Percentiles rank a stretch among this genome's conserved stretches.
Evolutionary conservation across 352 stramenopile genomes (phyloP).

Genomic region (Thalassiosira gravida): DNA sequence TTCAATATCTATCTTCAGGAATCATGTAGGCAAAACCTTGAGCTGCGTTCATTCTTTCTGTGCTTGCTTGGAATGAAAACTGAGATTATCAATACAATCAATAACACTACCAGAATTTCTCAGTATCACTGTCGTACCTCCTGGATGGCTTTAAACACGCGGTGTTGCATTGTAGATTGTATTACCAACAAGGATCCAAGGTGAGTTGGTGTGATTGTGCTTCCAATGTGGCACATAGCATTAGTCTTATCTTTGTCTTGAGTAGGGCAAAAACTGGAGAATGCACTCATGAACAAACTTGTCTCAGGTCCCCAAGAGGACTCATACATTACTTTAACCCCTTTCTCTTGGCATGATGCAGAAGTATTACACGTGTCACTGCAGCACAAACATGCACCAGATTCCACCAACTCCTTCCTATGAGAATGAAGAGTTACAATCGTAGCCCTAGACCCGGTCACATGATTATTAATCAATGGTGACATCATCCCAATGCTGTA

Average conservation of each 20-base stretch:
- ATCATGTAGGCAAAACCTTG: no score
- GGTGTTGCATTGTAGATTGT: constrained; percentile 91
- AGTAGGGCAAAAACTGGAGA: constrained; percentile 29
- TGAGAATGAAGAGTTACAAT: background rate
- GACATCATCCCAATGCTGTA: background rate
- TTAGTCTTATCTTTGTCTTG: constrained; percentile 39
- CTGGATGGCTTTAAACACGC: constrained; percentile 89
- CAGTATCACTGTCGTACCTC: constrained; percentile 85
- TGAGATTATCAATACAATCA: constrained; percentile 82
- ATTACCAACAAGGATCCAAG: constrained; percentile 90
- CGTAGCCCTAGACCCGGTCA: background rate
- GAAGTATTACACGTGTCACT: constrained; percentile 37
- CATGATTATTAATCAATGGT: background rate
- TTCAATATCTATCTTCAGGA: no score
- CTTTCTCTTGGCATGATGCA: constrained; percentile 35
- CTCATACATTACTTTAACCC: constrained; percentile 20
- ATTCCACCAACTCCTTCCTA: constrained; percentile 7
- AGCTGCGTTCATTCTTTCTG: constrained; percentile 72
- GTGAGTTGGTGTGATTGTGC: constrained; percentile 87
- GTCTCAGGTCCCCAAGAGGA: constrained; percentile 14
- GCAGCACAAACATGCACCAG: constrained; percentile 36
- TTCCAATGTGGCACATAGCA: constrained; percentile 90
- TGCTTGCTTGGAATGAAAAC: constrained; percentile 80
- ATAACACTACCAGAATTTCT: constrained; percentile 66
- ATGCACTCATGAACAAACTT: constrained; percentile 26